A percentile compares a stretch with the other conserved stretches of the same genome.
These are phyloP conservation scores for Ophiostoma quercus DNA, from an alignment of 2,329 filamentous ascomycete genomes.

Conservation along the genomic window DNA sequence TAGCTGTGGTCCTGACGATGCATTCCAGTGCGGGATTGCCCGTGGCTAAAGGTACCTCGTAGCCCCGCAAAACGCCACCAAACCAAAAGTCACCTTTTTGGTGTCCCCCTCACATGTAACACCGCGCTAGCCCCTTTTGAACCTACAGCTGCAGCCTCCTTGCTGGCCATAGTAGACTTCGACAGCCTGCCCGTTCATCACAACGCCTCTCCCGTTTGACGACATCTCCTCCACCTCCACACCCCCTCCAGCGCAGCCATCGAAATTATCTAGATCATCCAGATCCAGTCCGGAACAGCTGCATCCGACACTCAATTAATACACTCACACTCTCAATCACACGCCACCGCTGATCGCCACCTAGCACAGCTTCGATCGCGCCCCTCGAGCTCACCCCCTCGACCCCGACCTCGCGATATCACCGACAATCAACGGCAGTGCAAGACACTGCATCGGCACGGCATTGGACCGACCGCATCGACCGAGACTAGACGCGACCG, in stretches of 20 bases:
- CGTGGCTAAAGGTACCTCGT: not conserved
- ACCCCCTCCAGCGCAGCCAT: not conserved
- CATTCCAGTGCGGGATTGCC: slow-evolving; percentile 5
- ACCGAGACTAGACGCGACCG: not conserved
- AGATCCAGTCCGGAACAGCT: not conserved
- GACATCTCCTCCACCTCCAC: slow-evolving; percentile 14
- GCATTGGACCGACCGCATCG: not conserved
- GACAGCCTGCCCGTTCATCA: not conserved
- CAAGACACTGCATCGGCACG: not conserved
- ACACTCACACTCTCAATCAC: not conserved
- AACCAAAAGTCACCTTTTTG: not conserved
- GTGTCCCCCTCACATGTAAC: not conserved
- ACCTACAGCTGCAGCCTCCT: slow-evolving; percentile 7
- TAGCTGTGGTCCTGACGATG: not conserved
- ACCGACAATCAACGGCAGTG: not conserved
- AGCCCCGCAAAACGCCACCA: not conserved
- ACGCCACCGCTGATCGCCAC: not conserved
- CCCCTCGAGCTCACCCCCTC: slow-evolving; percentile 5
- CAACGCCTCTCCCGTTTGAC: slow-evolving; percentile 9
- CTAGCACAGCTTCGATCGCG: not conserved
- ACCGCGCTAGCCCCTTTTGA: slow-evolving; percentile 2
- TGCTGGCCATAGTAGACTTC: slow-evolving; percentile 2
- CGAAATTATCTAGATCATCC: not conserved
- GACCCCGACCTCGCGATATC: not conserved
- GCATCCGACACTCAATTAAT: not conserved